Evolutionary conservation across 2,329 filamentous ascomycete species (phyloP), one percentile per base, ranked within the genome.

Genomic region (Aspergillus niger): DNA sequence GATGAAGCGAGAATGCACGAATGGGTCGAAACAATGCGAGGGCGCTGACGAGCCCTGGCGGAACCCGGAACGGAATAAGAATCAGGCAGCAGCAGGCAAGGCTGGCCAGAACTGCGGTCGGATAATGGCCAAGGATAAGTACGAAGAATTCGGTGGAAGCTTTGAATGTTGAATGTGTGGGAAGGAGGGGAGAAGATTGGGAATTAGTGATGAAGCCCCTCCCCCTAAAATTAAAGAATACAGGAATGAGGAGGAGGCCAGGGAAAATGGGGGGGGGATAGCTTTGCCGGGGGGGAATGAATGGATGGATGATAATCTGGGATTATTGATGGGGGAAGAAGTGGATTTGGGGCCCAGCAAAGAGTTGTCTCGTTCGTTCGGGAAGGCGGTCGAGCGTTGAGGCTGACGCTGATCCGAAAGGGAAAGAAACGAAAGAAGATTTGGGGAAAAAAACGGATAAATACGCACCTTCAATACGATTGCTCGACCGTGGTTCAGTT

Each of bases 361-460:
- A 47, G 26, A 7, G 4, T 24, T 36, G 28, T 26, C 24, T 15
- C 20, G 5, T 61, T 53, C 44, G 57, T 65, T 65, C 61, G 63
- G 65, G 63, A 70, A 70, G 69, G 69, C 67, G 71, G 70, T 72
- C 67, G 69, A 65, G 63, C 52, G 43, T 20, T 63, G 65, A 65
- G 69, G 69, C 65, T 69, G 67, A 71, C 53, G 58, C 57, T 28
- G 17, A 36, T 36, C 32, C 32, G 32, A 11, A 36, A 36, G 11
- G 32, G 32, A 36, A 36, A 36, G 32, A 36, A 36, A 36, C 32
- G 32, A 30, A 53, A 51, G 36, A 47, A 39, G 30, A 13, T 32
- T 36, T 36, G 32, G 4, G 28, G 10, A 15, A 36, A 13, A 13
- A 36, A 36, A 36, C 32, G 32, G 32, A 13, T 32, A 32, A 32